Base-by-base conservation (phyloP, 2,329 filamentous ascomycete species). In the Fusarium illudens region DNA sequence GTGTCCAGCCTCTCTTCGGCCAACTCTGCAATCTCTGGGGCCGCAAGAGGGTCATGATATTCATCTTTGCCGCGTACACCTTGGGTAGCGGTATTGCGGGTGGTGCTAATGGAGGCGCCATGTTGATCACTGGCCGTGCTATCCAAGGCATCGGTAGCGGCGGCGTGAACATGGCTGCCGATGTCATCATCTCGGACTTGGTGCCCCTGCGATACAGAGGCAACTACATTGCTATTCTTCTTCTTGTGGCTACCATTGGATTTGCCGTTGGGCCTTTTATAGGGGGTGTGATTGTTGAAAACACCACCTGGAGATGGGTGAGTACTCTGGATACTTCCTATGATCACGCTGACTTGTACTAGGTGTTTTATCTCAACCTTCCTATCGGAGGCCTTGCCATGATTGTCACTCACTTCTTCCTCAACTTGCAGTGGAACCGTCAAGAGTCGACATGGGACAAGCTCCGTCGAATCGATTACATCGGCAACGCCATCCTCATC, bases 11-110 rank as follows among this genome's bases (percentile, higher is more conserved):
- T 0, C 65, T 86, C 0, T 83, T 82, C 42, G 84, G 83, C 1
- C 84, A 87, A 64, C 64, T 85, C 1, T 79, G 82, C 13, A 80
- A 87, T 54, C 78, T 87, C n/a, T 87, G 84, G 63, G 86, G 87
- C 4, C 79, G 86, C 2, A 79, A 82, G 20, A 80, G 76, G 50
- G 73, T 80, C 22, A 76, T 78, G 15, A 74, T 86, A 0, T 50
- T 71, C 8, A 74, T 82, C 3, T 79, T 86, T 2, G 76, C 74
- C 11, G 62, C 86, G 2, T 88, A 88, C 61, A 78, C 77, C 0
- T 67, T 88, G 0, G 87, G 87, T 0, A 86, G 85, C 58, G 82
- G 78, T 0, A 77, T 87, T 5, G 76, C 75, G 9, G 84, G 83
- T 0, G 80, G 77, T 0, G 80, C 84, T 0, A 77, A 73, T 1